Evolutionary conservation across 345 rosid genomes (phyloP), one percentile per base, ranked within the genome.

Genomic region (Salix udensis): DNA sequence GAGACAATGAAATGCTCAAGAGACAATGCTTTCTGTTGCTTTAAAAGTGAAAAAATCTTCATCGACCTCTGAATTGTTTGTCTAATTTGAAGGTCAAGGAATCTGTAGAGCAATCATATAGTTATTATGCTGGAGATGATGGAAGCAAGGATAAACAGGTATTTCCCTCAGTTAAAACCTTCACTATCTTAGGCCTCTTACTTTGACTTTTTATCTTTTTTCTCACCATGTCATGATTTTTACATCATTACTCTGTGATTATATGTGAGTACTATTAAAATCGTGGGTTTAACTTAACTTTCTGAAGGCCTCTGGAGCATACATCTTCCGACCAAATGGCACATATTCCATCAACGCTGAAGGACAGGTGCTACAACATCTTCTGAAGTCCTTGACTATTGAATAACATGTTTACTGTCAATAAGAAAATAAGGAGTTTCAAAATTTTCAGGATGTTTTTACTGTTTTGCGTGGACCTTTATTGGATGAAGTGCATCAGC

Each of bases 271-370:
- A 16, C 26, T 10, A 39, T 7, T 31, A 40, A 28, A 50, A 34
- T 36, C 18, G 14, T 4, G 23, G 48, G 28, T 24, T 52, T 72
- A 16, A 34, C 68, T 80, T 64, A 64, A 67, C 78, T 71, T 82
- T 15, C 65, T 82, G 79, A 77, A 94, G 98, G 97, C 97, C 65
- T 92, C 97, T 48, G 98, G 98, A 84, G 98, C 98, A 73, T 94
- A 94, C 78, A 90, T 94, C 71, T 94, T 94, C 76, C 97, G 97
- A 74, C 97, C 97, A 71, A 92, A 94, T 87, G 82, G 84, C 62
- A 78, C 84, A 53, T 84, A 50, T 83, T 86, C 92, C 24, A 52
- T 26, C n/a, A 55, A 46, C 67, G 65, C 69, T 11, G 44, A 68
- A 36, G 74, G 71, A 6, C 77, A 81, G 84, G 84, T 81, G 65